Base-by-base conservation (phyloP, 2,329 filamentous ascomycete species). In the Sporothrix variecibatus region DNA sequence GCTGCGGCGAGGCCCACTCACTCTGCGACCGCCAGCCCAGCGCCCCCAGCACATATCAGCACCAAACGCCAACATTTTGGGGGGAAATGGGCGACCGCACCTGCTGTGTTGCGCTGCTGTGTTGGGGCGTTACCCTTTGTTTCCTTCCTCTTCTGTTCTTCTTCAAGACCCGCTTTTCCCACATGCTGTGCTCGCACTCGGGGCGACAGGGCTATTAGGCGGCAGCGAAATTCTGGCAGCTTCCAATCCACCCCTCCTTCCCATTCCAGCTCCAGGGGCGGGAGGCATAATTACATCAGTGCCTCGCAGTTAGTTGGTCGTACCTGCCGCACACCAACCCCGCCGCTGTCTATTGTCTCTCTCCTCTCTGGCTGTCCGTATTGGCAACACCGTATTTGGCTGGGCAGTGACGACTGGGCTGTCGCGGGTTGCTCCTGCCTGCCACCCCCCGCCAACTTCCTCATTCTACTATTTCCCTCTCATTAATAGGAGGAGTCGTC, bases 1-100 rank as follows among this genome's bases (percentile, higher is more conserved):
- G 81, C 81, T 82, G 77, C 56, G 71, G 71, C 58, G 20, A 40
- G 58, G 71, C 58, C 71, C 43, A 64, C 58, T 51, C 60, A 64
- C 60, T 53, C 43, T 65, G 43, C 28, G 71, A 26, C 43, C 65
- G 43, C 26, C 43, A 34, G 40, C 23, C 64, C 51, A 56, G 23
- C 43, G 40, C 40, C 40, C 40, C 40, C 40, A 43, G 40, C 40
- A 15, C 40, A 11, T 9, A 43, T 11, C 40, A 15, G 4, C n/a
- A 56, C n/a, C 26, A 7, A 56, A n/a, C 8, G 51, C 23, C 23
- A 23, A n/a, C 20, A 31, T 28, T 9, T 26, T 3, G 4, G 34
- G 34, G 34, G 34, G 34, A 34, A 34, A 15, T 28, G 11, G 60
- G 9, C 34, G n/a, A 38, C n/a, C 34, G 31, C 60, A 64, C 31